These are phyloP conservation scores for Kokia cookei DNA, from an alignment of 441 rosid species.

Conservation along the genomic window DNA sequence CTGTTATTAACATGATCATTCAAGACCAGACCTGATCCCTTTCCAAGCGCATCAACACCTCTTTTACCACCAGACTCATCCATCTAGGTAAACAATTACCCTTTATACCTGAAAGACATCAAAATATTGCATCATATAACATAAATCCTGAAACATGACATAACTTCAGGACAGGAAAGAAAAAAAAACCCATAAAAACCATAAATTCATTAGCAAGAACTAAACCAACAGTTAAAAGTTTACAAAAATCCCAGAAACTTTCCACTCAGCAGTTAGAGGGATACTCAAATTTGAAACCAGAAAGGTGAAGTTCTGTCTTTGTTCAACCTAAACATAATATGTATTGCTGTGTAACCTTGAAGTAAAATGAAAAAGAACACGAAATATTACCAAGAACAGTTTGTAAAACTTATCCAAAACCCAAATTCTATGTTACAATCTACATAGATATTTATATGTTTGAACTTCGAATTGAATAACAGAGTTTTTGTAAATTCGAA, in stretches of 20 bases:
- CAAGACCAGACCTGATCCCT: conserved; percentile 31
- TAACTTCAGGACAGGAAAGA: neutral
- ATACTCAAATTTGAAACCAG: too few species aligned
- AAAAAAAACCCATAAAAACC: neutral
- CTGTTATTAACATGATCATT: neutral
- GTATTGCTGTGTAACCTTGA: neutral
- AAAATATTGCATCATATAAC: neutral
- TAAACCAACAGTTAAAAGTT: neutral
- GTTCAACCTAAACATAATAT: neutral
- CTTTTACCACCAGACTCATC: conserved; percentile 67
- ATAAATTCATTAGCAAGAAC: neutral
- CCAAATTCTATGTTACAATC: neutral
- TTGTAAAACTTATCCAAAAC: neutral
- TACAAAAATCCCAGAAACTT: neutral
- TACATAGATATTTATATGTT: neutral
- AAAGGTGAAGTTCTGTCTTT: neutral
- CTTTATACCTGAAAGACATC: conserved; percentile 26
- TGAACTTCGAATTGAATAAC: too few species aligned
- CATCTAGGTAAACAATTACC: conserved; percentile 31
- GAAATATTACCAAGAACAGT: neutral
- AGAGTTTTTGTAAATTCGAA: too few species aligned
- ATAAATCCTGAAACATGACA: neutral
- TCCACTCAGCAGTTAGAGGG: neutral
- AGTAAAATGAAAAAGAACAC: neutral
- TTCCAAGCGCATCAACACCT: conserved; percentile 32